Conservation (phyloP, 345 rosid genomes). For the Psidium friedrichsthalianum region DNA sequence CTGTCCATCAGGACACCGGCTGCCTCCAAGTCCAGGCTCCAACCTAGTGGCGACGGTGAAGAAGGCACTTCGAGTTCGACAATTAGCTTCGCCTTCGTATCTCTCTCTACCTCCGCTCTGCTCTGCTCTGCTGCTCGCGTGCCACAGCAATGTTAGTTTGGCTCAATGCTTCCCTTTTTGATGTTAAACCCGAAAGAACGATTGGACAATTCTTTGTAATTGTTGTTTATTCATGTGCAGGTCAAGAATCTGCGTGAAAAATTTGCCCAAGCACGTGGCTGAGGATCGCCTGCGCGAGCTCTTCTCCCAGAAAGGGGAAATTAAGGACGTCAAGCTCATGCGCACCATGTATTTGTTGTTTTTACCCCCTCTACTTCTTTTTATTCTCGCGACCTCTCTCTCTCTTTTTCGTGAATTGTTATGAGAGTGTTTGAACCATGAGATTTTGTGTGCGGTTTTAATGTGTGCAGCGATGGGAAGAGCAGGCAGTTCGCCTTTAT, state of each 20-base stretch:
- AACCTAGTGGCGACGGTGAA: not conserved
- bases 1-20: not conserved
- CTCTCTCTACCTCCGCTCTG: not conserved
- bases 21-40: not conserved
- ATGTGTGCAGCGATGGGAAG: constrained; percentile 55
- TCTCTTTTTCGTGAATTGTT: not conserved
- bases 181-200: too few species aligned
- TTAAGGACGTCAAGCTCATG: constrained; percentile 68
- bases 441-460: not conserved
- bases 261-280: constrained; percentile 50
- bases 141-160: too few species aligned
- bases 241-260: constrained; percentile 87
- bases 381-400: not conserved
- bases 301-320: constrained; percentile 76
- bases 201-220: not conserved
- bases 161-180: too few species aligned
- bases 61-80: not conserved
- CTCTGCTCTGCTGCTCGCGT: not conserved
- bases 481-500: constrained; percentile 81
- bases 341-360: constrained; percentile 41
- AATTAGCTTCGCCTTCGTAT: not conserved
- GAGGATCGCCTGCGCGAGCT: constrained; percentile 59
- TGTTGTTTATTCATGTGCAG: constrained; percentile 8
- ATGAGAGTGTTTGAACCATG: not conserved
- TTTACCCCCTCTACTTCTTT: not conserved